phyloP scores from a whole-genome alignment of 2,329 filamentous ascomycete species.

The Ceratocystis variospora region DNA sequence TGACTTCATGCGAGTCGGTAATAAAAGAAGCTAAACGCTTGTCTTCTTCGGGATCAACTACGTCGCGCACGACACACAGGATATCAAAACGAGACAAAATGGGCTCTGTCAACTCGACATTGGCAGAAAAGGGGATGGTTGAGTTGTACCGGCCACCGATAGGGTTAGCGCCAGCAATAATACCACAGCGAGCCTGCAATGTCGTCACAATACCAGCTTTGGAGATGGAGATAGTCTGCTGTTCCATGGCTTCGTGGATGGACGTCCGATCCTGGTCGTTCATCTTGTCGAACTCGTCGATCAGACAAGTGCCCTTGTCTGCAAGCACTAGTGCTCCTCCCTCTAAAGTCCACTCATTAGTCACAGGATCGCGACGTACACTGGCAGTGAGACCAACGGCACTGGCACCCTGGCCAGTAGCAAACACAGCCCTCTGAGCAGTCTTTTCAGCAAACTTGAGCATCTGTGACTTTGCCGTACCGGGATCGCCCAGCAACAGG shows the following conservation, averaged over 20 bases:
- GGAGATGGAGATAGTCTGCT: slow-evolving; percentile 97
- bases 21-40: slow-evolving; percentile 91
- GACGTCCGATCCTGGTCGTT: slow-evolving; percentile 96
- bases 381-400: slow-evolving; percentile 95
- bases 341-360: slow-evolving; percentile 93
- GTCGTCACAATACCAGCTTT: slow-evolving; percentile 98
- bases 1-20: slow-evolving; percentile 82
- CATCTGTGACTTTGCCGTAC: slow-evolving; percentile 94
- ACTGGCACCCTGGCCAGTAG: slow-evolving; percentile 91
- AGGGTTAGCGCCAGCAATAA: slow-evolving; percentile 92
- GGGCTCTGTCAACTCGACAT: slow-evolving; percentile 92
- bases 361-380: slow-evolving; percentile 87
- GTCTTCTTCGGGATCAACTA: slow-evolving; percentile 82
- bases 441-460: slow-evolving; percentile 98
- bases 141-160: slow-evolving; percentile 94
- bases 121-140: slow-evolving; percentile 87
- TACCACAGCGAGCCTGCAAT: slow-evolving; percentile 85
- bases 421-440: slow-evolving; percentile 90
- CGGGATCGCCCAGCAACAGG: slow-evolving; percentile 85
- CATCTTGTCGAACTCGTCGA: slow-evolving; percentile 99
- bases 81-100: slow-evolving; percentile 98
- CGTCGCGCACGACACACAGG: slow-evolving; percentile 87
- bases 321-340: slow-evolving; percentile 90
- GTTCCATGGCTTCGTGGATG: slow-evolving; percentile 99
- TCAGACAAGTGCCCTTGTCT: slow-evolving; percentile 86